Evolutionary conservation across 208 protist species (phyloP), one percentile per base, ranked within the genome.

Genomic region (Acanthamoeba castellanii): DNA sequence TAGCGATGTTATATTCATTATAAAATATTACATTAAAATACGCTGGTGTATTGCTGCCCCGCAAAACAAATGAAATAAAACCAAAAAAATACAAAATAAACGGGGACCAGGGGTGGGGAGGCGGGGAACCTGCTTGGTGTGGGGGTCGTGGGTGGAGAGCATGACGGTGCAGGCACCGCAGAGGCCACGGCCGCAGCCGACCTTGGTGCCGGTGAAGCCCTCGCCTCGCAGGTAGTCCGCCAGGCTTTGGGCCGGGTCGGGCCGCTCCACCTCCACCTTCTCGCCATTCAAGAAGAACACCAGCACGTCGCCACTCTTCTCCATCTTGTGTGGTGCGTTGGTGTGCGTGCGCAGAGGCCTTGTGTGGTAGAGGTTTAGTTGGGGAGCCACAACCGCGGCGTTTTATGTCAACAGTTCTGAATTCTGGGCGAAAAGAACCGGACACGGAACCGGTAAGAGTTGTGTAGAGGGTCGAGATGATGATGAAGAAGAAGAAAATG

Each of bases 81-180:
- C 5, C 59, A 27, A 4, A 64, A 64, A 16, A 57, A 57, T 57
- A 7, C 52, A 57, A n/a, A n/a, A n/a, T n/a, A 57, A 16, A 57
- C 11, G 52, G 52, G 11, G 52, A 57, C 11, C 11, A 20, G 52
- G 52, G 52, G 7, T 57, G 52, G 52, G 59, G 59, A 22, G 3
- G 3, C 5, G 59, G 59, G 5, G 13, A 22, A 64, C 59, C 59
- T 64, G 59, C 59, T 64, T 64, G 59, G 59, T 64, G 59, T 22
- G 59, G 59, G 59, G 59, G 59, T 64, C 59, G 22, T 64, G 59
- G 59, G 59, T 64, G 59, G 59, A 61, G 9, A 81, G 22, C 30
- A 95, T 47, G 7, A 96, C 64, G 34, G 92, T 96, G 76, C 95
- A 95, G 22, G 95, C 95, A 11, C 95, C 95, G 34, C 88, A 94